Conservation (phyloP, 2,329 filamentous ascomycete species). For the Leptographium flavum region DNA sequence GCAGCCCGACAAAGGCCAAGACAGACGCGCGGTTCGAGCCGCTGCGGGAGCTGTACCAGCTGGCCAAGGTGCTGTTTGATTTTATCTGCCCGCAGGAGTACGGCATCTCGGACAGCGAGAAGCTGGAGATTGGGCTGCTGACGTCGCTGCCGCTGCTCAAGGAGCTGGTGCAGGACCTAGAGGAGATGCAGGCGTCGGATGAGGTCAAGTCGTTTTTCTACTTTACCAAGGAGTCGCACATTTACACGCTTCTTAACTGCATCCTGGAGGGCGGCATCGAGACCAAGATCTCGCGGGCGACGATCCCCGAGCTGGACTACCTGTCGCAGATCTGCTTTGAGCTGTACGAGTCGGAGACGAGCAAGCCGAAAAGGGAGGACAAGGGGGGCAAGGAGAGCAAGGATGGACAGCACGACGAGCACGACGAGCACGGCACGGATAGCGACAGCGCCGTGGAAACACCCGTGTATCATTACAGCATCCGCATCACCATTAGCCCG, state of each 20-base stretch:
- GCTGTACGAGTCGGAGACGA: conserved; percentile 86
- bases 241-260: conserved; percentile 95
- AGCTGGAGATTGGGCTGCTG: conserved; percentile 92
- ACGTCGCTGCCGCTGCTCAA: conserved; percentile 88
- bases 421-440: background rate
- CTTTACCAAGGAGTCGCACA: conserved; percentile 98
- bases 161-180: conserved; percentile 91
- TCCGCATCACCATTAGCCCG: conserved; percentile 88
- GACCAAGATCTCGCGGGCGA: conserved; percentile 89
- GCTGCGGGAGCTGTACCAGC: conserved; percentile 79
- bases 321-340: conserved; percentile 97
- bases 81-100: conserved; percentile 98
- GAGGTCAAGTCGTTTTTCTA: conserved; percentile 96
- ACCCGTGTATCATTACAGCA: conserved; percentile 75
- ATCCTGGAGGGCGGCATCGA: conserved; percentile 94
- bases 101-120: conserved; percentile 87
- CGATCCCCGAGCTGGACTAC: conserved; percentile 94
- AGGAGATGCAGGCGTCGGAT: conserved; percentile 90
- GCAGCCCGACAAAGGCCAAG: conserved; percentile 60
- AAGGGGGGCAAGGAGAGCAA: background rate
- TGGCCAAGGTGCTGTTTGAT: conserved; percentile 91
- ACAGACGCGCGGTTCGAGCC: conserved; percentile 75
- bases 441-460: conserved; percentile 27
- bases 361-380: too few species aligned
- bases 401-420: background rate